Evolutionary conservation across 2,329 filamentous ascomycete species (phyloP), one percentile per base, ranked within the genome.

Genomic region (Fusarium anthophilum): DNA sequence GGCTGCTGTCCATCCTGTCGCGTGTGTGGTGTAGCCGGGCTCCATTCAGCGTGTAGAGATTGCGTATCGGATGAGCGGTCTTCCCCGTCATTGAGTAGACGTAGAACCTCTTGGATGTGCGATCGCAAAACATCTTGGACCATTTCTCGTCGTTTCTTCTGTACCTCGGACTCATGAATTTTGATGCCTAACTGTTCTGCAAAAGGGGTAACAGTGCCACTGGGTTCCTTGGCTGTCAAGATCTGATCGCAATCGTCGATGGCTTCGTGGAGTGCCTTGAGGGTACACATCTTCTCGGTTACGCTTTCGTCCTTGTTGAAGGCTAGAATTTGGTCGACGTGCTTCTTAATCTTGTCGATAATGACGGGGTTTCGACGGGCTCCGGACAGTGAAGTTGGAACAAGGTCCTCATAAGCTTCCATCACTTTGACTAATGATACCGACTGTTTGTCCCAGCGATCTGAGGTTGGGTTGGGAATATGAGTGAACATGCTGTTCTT

Each of bases 391-490:
- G 75, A 63, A 5, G 73, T 60, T 1, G 71, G 66, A 18, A 85
- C 77, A 17, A 81, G 78, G 8, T 70, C 70, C 10, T 76, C 54
- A 73, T 83, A 88, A 6, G 84, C 82, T 17, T 80, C 74, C 56
- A 88, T 76, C 3, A 88, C 77, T 57, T 81, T 83, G 22, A 80
- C 76, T 4, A 88, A 74, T 44, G 82, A 85, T 41, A 89, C 84
- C 5, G 84, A 84, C 50, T 84, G 83, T 66, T 83, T 87, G 65
- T 89, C 84, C 88, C 88, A 90, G n/a, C 79, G 80, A 60, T 87
- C 86, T 4, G 84, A 81, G 0, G 88, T 90, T 0, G 89, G 89
- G 69, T 91, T 91, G 0, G 89, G 89, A 3, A 91, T 82, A 78
- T 86, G 85, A 4, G 87, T 87, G 69, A 87, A 90, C 64, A 82